These are phyloP conservation scores for Arachnopeziza araneosa DNA, from an alignment of 2,329 filamentous ascomycete species.

Conservation along the genomic window DNA sequence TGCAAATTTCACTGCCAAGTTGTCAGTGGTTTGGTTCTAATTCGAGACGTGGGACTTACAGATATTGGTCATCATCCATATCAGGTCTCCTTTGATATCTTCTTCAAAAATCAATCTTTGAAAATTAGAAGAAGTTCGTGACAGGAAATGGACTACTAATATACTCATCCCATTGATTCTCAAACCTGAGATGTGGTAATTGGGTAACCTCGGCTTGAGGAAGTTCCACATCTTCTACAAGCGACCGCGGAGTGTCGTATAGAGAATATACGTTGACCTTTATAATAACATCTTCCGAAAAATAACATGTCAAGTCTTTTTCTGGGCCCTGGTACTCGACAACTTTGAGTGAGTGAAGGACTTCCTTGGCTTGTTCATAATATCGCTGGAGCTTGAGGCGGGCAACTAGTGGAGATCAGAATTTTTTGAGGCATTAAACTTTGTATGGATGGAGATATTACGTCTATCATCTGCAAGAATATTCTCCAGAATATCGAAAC, in stretches of 20 bases:
- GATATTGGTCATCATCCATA: slow-evolving; percentile 28
- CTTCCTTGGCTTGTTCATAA: slow-evolving; percentile 6
- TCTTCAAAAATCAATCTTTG: slow-evolving; percentile 28
- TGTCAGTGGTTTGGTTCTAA: not conserved
- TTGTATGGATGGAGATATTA: slow-evolving; percentile 1
- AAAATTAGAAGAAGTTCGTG: slow-evolving; percentile 1
- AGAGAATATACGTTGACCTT: slow-evolving; percentile 19
- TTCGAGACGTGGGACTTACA: slow-evolving; percentile 7
- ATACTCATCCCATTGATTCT: slow-evolving; percentile 26
- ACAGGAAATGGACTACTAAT: slow-evolving; percentile 1
- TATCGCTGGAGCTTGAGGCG: slow-evolving; percentile 9
- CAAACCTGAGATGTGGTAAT: slow-evolving; percentile 24
- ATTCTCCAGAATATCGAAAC: slow-evolving; percentile 16
- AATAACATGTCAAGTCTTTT: slow-evolving; percentile 8
- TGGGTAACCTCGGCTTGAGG: slow-evolving; percentile 20
- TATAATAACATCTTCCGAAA: slow-evolving; percentile 11
- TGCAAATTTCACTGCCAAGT: not conserved
- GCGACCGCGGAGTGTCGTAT: not conserved
- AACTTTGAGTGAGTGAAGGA: slow-evolving; percentile 20
- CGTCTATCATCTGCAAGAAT: slow-evolving; percentile 13
- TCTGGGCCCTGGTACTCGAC: slow-evolving; percentile 22
- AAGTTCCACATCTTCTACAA: slow-evolving; percentile 9
- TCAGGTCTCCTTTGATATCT: slow-evolving; percentile 25
- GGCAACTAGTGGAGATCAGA: not conserved
- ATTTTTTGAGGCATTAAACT: not conserved